These are phyloP conservation scores for Alternaria sp. DNA, from an alignment of 2,329 filamentous ascomycete species.

Conservation along the genomic window DNA sequence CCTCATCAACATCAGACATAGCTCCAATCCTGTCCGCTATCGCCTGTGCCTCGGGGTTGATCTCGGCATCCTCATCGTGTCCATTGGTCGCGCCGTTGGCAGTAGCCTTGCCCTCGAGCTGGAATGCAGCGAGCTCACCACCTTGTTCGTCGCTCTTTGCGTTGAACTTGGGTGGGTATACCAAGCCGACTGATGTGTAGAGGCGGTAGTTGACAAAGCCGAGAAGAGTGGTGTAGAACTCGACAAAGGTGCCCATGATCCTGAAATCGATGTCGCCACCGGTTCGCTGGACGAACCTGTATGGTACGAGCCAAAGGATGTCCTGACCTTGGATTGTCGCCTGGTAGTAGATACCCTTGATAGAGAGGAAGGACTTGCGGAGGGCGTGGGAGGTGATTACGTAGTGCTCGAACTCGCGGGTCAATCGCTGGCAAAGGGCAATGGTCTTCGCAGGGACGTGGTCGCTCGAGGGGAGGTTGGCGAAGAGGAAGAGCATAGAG, in stretches of 20 bases:
- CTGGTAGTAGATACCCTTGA: slow-evolving; percentile 99
- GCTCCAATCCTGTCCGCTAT: slow-evolving; percentile 57
- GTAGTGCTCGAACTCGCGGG: slow-evolving; percentile 97
- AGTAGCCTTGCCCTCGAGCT: slow-evolving; percentile 77
- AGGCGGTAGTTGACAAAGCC: slow-evolving; percentile 96
- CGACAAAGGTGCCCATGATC: slow-evolving; percentile 99
- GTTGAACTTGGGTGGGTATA: slow-evolving; percentile 97
- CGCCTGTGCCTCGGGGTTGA: slow-evolving; percentile 57
- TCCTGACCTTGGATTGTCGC: slow-evolving; percentile 97
- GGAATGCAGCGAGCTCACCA: slow-evolving; percentile 90
- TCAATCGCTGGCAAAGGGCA: slow-evolving; percentile 89
- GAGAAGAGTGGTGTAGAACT: slow-evolving; percentile 97
- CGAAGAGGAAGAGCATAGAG: slow-evolving; percentile 97
- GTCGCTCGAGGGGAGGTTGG: slow-evolving; percentile 89
- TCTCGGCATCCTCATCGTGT: slow-evolving; percentile 32
- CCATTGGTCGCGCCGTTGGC: slow-evolving; percentile 41
- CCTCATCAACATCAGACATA: slow-evolving; percentile 49
- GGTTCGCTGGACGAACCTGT: slow-evolving; percentile 95
- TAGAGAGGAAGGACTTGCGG: slow-evolving; percentile 95
- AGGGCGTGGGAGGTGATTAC: slow-evolving; percentile 90
- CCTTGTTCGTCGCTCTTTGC: slow-evolving; percentile 84
- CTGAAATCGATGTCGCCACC: slow-evolving; percentile 96
- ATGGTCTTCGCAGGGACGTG: slow-evolving; percentile 95
- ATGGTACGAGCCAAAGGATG: slow-evolving; percentile 95
- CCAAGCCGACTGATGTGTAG: slow-evolving; percentile 88